Evolutionary conservation across 805 yeast species (phyloP).

Genomic region (Wickerhamiella dianesei): DNA sequence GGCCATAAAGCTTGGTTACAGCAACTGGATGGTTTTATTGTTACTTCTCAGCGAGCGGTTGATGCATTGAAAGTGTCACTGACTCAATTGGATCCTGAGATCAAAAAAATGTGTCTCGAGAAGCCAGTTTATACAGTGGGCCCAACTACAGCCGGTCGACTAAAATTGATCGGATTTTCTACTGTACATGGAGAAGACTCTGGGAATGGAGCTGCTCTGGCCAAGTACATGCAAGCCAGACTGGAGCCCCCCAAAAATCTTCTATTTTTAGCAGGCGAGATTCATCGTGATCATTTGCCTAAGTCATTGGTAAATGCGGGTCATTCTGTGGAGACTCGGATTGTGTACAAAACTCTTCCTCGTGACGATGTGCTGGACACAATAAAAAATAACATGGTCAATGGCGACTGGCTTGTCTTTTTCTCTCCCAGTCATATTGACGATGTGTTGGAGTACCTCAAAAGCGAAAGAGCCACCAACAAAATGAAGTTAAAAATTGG

Average conservation of each 20-base stretch:
- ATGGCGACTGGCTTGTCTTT: constrained; percentile 56
- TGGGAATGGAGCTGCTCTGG: constrained; percentile 65
- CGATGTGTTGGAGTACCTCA: constrained; percentile 39
- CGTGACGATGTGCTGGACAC: constrained; percentile 32
- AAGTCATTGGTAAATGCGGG: constrained; percentile 34
- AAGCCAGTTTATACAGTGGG: constrained; percentile 73
- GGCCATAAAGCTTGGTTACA: constrained; percentile 26
- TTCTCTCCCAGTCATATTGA: constrained; percentile 87
- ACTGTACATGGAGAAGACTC: constrained; percentile 60
- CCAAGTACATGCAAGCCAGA: constrained; percentile 39
- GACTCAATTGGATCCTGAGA: constrained; percentile 26
- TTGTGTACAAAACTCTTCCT: constrained; percentile 55
- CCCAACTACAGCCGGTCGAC: constrained; percentile 61
- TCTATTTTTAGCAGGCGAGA: constrained; percentile 74
- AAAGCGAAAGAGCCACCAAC: constrained; percentile 7
- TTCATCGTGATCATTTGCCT: constrained; percentile 72
- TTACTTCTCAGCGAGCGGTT: constrained; percentile 86
- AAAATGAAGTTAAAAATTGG: constrained; percentile 37
- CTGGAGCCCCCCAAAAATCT: constrained; percentile 13
- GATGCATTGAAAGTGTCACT: constrained; percentile 43
- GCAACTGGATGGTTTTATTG: constrained; percentile 40
- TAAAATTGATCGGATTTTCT: constrained; percentile 48
- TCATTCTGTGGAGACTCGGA: constrained; percentile 39
- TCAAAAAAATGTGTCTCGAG: neutral
- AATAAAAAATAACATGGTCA: constrained; percentile 19